Evolutionary conservation across 192 early-diverging fungal species (phyloP).

Genomic region (Umbelopsis sp.): DNA sequence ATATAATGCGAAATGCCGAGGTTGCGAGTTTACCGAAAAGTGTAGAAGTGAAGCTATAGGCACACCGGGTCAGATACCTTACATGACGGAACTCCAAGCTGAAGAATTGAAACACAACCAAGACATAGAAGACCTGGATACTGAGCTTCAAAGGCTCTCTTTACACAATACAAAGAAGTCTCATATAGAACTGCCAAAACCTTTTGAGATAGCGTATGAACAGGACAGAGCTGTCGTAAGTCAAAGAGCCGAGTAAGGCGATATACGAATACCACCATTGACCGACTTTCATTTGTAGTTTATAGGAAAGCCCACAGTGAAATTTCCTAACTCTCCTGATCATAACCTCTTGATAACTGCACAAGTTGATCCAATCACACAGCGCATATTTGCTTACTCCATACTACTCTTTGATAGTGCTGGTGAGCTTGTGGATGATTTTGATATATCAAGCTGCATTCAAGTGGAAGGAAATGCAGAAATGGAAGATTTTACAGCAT

Average conservation of each 20-base stretch:
- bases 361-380: not conserved
- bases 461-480: not conserved
- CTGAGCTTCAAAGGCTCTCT: not conserved
- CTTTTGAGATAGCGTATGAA: not conserved
- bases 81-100: conserved; percentile 26
- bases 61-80: conserved; percentile 30
- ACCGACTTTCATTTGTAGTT: not conserved
- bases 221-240: not conserved
- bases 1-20: conserved; percentile 28
- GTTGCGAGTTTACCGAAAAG: conserved; percentile 30
- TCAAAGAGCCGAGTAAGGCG: too few relatives aligned
- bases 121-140: conserved; percentile 19
- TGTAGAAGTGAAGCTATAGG: conserved; percentile 28
- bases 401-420: not conserved
- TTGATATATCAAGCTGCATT: not conserved
- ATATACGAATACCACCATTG: not conserved
- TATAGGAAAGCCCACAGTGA: not conserved
- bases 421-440: not conserved
- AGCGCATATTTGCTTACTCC: not conserved
- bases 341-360: not conserved
- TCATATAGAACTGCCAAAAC: not conserved
- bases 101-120: conserved; percentile 1
- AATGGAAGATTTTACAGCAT: not conserved
- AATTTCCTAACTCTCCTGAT: not conserved
- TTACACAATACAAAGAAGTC: not conserved